These are phyloP conservation scores for Sporothrix luriei DNA, from an alignment of 2,329 filamentous ascomycete genomes.

Conservation along the genomic window DNA sequence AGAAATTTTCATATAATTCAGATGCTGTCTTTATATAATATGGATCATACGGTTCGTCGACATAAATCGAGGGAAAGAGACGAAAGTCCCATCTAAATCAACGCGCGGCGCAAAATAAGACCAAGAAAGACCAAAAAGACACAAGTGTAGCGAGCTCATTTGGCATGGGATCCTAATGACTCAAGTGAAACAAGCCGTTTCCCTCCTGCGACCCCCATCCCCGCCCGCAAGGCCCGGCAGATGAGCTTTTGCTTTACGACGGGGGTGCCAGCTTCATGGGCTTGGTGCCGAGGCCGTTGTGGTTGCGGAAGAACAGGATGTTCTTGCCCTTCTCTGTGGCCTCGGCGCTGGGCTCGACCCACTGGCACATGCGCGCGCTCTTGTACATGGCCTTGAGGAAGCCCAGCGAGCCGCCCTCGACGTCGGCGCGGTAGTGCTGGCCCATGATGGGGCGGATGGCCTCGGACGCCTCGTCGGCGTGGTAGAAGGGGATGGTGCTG, in stretches of 20 bases:
- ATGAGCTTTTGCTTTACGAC: background rate
- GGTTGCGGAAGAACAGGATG: conserved; percentile 93
- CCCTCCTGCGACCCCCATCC: background rate
- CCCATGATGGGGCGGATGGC: conserved; percentile 81
- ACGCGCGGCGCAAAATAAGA: background rate
- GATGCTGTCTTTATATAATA: conserved; percentile 18
- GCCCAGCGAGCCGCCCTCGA: conserved; percentile 72
- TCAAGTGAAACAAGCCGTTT: background rate
- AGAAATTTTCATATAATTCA: background rate
- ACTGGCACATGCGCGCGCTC: conserved; percentile 86
- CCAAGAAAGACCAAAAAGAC: background rate
- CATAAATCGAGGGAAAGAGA: background rate
- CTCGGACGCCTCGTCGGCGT: conserved; percentile 39
- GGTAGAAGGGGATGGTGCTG: conserved; percentile 72
- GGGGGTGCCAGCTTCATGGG: conserved; percentile 39
- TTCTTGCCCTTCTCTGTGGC: conserved; percentile 79
- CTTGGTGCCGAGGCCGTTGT: conserved; percentile 75
- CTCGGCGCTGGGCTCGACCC: conserved; percentile 88
- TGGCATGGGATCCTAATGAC: background rate
- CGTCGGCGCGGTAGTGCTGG: conserved; percentile 86
- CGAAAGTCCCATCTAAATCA: background rate
- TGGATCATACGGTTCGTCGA: conserved; percentile 24
- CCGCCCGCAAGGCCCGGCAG: too few species aligned
- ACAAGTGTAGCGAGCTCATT: conserved; percentile 17
- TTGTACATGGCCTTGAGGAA: conserved; percentile 85